phyloP scores from a whole-genome alignment of 805 yeast genomes.

The Nakazawaea wyomingensis region DNA sequence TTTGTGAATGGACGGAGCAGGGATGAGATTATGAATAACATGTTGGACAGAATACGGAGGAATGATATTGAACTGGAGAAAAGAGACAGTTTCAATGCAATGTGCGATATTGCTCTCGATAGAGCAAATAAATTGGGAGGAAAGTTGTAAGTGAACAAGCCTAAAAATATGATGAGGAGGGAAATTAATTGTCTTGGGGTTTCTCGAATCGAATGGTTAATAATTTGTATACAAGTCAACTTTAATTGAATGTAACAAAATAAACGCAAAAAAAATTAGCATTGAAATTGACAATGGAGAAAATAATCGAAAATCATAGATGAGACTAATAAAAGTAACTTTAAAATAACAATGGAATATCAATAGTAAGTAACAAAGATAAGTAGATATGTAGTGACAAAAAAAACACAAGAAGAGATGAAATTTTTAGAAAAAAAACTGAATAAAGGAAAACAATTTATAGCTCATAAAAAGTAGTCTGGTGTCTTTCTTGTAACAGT shows the following conservation, averaged over 20 bases:
- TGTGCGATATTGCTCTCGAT: slow-evolving; percentile 89
- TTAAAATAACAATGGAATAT: background rate
- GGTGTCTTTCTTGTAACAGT: slow-evolving; percentile 96
- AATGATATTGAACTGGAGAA: slow-evolving; percentile 53
- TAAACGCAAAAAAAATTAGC: too few species aligned
- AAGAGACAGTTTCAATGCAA: slow-evolving; percentile 68
- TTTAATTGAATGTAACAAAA: too few species aligned
- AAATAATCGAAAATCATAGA: too few species aligned
- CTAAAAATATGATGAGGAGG: too few species aligned
- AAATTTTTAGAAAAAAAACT: too few species aligned
- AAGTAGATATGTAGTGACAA: too few species aligned
- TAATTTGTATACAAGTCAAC: too few species aligned
- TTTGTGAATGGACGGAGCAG: slow-evolving; percentile 84
- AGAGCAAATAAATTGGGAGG: slow-evolving; percentile 53
- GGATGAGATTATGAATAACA: slow-evolving; percentile 55
- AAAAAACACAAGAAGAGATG: too few species aligned
- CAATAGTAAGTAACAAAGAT: background rate
- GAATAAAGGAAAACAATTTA: too few species aligned
- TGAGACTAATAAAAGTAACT: background rate
- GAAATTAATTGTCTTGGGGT: too few species aligned
- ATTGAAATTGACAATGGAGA: too few species aligned
- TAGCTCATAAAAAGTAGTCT: slow-evolving; percentile 75
- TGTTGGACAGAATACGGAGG: slow-evolving; percentile 53
- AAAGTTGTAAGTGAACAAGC: slow-evolving; percentile 23
- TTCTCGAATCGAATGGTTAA: too few species aligned